Base-by-base conservation (phyloP, 2,329 filamentous ascomycete genomes). In the Ceratocystis harringtonii region DNA sequence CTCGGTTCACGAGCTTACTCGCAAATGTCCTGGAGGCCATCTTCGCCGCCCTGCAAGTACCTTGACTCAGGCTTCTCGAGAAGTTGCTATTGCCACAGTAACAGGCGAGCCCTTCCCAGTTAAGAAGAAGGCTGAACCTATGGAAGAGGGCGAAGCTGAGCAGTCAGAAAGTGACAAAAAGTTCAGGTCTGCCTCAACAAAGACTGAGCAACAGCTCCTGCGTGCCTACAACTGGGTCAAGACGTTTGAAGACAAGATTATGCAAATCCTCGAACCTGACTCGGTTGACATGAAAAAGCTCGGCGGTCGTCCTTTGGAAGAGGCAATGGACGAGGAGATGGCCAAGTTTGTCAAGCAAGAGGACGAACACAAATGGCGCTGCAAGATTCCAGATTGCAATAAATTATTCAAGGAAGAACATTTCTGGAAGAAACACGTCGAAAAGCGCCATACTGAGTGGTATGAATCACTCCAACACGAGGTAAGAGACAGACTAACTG, bases 181-280 rank as follows among this genome's bases (percentile, higher is more conserved):
- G 71, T 85, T 87, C 68, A 82, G 84, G 65, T 85, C 83, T 67
- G 80, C 85, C 17, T 81, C 81, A 28, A 85, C 81, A 62, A 96
- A 95, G 77, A 85, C 86, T 3, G 91, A 96, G 71, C 90, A 95
- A 73, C 94, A 97, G 73, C 83, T 97, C 15, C 89, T 95, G 72
- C 87, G 92, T 66, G 94, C 94, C 0, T 97, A 91, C 78, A 99
- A 97, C 72, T 99, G 95, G 94, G 95, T 99, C 68, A 95, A 89
- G 78, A 97, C 94, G 0, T 99, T 96, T 71, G 94, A 99, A 73
- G 94, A 99, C 72, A 99, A 99, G 77, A 82, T 99, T 63, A 79
- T 90, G 73, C 92, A 96, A 74, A 88, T 97, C 60, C 80, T 99
- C 15, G 92, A 97, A 70, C 94, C 94, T 0, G 89, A 94, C 65